Percentiles rank a stretch among this genome's conserved stretches.
phyloP scores from a whole-genome alignment of 306 rosid species.

The Cyamopsis tetragonoloba region DNA sequence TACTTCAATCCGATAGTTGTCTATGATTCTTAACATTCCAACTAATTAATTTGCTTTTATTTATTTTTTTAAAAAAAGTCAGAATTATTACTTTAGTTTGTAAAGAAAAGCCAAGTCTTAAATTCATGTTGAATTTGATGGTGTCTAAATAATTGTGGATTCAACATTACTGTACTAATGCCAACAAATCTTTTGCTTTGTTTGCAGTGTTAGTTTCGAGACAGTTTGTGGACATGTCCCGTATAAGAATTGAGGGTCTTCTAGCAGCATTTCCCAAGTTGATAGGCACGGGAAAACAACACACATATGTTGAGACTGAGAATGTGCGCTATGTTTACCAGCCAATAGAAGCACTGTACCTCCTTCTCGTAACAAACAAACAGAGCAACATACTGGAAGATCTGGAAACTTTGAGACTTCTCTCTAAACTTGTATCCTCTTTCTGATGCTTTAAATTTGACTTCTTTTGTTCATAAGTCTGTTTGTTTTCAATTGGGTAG shows the following conservation, averaged over 20 bases:
- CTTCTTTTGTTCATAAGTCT: background rate
- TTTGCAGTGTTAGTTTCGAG: slow-evolving; percentile 87
- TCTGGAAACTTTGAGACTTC: slow-evolving; percentile 86
- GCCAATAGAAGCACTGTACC: slow-evolving; percentile 87
- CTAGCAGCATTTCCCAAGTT: slow-evolving; percentile 96
- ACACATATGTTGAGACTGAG: slow-evolving; percentile 92
- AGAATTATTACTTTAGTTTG: background rate
- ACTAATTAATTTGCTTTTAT: background rate
- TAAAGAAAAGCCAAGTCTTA: background rate
- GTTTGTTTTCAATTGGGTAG: slow-evolving; percentile 10
- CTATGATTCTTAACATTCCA: background rate
- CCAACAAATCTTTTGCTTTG: background rate
- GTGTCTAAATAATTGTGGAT: slow-evolving; percentile 1
- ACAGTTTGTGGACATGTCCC: slow-evolving; percentile 90
- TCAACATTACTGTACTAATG: background rate
- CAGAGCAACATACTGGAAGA: slow-evolving; percentile 96
- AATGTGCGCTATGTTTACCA: slow-evolving; percentile 97
- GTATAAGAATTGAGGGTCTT: slow-evolving; percentile 95
- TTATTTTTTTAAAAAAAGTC: background rate
- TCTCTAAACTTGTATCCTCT: slow-evolving; percentile 95
- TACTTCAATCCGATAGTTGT: background rate
- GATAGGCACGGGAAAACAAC: slow-evolving; percentile 94
- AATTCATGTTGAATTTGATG: background rate
- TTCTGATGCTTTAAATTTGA: slow-evolving; percentile 20
- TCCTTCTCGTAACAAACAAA: slow-evolving; percentile 94